phyloP scores from a whole-genome alignment of 2,329 filamentous ascomycete species.

The Myrmaecium sp. region DNA sequence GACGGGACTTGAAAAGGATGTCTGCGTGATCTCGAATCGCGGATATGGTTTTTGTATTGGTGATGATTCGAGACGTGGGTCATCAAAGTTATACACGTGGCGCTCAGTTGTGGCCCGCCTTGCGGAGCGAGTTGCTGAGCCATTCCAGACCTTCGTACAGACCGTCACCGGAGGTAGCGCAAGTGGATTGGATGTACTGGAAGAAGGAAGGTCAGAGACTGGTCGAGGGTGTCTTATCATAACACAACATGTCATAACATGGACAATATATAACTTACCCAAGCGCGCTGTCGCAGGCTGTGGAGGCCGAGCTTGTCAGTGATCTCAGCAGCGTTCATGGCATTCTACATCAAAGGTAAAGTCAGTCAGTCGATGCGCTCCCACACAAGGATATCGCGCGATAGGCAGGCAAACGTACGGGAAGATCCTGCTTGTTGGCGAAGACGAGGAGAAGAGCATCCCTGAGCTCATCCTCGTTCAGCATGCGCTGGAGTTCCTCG shows the following conservation, averaged over 20 bases:
- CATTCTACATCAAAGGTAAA: conserved; percentile 76
- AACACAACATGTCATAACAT: neutral
- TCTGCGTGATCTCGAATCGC: no score
- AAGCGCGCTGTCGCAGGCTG: conserved; percentile 94
- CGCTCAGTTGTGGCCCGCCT: conserved; percentile 10
- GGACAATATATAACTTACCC: no score
- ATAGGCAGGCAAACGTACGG: conserved; percentile 42
- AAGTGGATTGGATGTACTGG: conserved; percentile 97
- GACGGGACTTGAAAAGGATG: no score
- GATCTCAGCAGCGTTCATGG: conserved; percentile 99
- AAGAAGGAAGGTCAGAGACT: no score
- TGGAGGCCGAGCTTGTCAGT: conserved; percentile 99
- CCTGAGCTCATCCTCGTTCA: conserved; percentile 96
- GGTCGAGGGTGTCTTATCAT: neutral
- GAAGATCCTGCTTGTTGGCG: conserved; percentile 96
- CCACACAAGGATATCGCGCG: conserved; percentile 2
- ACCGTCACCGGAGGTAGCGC: conserved; percentile 96
- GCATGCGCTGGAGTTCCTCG: conserved; percentile 88
- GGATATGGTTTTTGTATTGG: no score
- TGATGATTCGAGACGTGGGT: no score
- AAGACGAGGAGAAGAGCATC: conserved; percentile 89
- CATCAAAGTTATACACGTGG: conserved; percentile 1
- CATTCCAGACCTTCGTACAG: conserved; percentile 90
- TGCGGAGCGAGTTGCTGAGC: conserved; percentile 37
- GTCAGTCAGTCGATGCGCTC: neutral